Percentiles rank a stretch among this genome's conserved stretches.
These are phyloP conservation scores for Scedosporium apiospermum DNA, from an alignment of 2,329 filamentous ascomycete genomes.

Conservation along the genomic window DNA sequence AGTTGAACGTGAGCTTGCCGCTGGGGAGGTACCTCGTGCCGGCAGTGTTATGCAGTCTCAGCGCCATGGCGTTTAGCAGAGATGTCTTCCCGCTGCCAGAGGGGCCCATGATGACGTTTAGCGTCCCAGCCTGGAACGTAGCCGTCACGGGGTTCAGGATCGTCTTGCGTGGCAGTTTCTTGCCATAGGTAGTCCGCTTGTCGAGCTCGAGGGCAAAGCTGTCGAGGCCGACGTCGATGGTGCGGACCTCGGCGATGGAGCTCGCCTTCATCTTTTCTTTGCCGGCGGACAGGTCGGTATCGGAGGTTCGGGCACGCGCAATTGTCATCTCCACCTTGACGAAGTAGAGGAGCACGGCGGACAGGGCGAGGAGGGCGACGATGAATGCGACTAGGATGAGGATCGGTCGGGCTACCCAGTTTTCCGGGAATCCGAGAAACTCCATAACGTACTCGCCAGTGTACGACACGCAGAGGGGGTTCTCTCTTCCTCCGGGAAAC, in stretches of 20 bases:
- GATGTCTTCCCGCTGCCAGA: conserved; percentile 71
- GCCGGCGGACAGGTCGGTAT: conserved; percentile 55
- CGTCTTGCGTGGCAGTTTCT: conserved; percentile 40
- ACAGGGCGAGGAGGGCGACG: conserved; percentile 51
- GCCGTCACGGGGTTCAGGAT: conserved; percentile 61
- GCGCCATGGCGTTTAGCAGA: conserved; percentile 62
- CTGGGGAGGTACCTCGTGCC: conserved; percentile 51
- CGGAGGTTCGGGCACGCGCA: conserved; percentile 48
- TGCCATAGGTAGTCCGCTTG: conserved; percentile 45
- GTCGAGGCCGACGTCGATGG: conserved; percentile 56
- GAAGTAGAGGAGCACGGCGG: conserved; percentile 53
- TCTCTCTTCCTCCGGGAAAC: conserved; percentile 45
- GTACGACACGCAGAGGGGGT: conserved; percentile 59
- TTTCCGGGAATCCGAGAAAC: conserved; percentile 54
- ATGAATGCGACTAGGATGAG: conserved; percentile 52
- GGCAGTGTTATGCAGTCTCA: conserved; percentile 52
- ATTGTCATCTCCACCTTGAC: conserved; percentile 61
- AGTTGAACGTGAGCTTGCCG: conserved; percentile 62
- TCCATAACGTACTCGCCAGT: conserved; percentile 61
- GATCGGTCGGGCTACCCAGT: conserved; percentile 62
- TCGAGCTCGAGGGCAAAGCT: conserved; percentile 55
- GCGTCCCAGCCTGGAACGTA: conserved; percentile 55
- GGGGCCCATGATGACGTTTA: conserved; percentile 75
- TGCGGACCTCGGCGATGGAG: conserved; percentile 42
- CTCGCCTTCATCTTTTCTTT: conserved; percentile 58